These are phyloP conservation scores for Avena eriantha DNA, from an alignment of 176 grass and related monocot genomes.

Conservation along the genomic window DNA sequence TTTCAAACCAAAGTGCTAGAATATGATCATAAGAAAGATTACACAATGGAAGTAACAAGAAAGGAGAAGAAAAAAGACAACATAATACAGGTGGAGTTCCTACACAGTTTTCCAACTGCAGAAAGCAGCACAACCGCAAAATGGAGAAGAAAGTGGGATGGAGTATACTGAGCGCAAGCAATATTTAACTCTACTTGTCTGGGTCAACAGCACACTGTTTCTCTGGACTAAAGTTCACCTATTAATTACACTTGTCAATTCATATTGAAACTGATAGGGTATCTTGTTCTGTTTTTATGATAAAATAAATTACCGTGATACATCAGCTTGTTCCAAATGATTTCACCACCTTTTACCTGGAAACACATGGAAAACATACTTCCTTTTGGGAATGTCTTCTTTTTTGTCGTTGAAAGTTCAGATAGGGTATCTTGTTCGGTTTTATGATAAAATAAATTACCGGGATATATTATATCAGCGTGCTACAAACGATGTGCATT, in stretches of 20 bases:
- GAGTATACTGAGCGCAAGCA: background rate
- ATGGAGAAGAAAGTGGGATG: background rate
- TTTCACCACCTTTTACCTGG: constrained; percentile 35
- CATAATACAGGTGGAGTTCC: background rate
- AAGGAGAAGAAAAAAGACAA: background rate
- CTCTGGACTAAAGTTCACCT: background rate
- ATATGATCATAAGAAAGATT: background rate
- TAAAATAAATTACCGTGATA: constrained; percentile 9
- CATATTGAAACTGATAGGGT: background rate
- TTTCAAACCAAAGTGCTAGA: background rate
- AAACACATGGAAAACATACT: constrained; percentile 6
- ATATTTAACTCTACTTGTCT: background rate
- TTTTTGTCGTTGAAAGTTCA: constrained; percentile 13
- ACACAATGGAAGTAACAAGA: background rate
- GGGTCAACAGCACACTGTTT: constrained; percentile 16
- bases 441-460: constrained; percentile 10
- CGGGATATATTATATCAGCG: constrained; percentile 4
- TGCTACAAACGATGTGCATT: background rate
- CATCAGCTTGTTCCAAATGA: background rate
- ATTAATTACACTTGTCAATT: constrained; percentile 30
- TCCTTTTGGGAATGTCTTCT: constrained; percentile 13
- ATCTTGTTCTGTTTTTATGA: constrained; percentile 2
- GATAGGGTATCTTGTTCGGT: background rate
- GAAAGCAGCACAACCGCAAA: background rate
- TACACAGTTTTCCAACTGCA: background rate